Evolutionary conservation across 768 basidiomycete genomes (phyloP).

Genomic region (Kwoniella europaea): DNA sequence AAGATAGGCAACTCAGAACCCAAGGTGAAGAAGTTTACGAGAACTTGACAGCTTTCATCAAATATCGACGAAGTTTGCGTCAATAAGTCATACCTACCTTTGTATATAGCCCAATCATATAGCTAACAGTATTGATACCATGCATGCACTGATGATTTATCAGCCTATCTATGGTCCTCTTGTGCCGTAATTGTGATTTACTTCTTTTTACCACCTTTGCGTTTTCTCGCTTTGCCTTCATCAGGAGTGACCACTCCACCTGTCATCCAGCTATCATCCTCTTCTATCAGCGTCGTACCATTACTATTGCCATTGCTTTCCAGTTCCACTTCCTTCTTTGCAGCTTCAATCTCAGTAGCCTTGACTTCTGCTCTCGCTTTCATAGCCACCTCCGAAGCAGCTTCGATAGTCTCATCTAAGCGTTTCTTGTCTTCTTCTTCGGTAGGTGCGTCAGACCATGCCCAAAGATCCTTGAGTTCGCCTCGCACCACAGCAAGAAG

Average conservation of each 20-base stretch:
- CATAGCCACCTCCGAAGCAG: conserved; percentile 43
- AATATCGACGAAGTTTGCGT: conserved; percentile 56
- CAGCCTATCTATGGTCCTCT: too few species aligned
- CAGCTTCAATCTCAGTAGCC: conserved; percentile 13
- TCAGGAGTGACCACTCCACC: conserved; percentile 22
- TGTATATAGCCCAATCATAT: background rate
- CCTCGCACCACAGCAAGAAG: conserved; percentile 67
- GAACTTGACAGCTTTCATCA: conserved; percentile 60
- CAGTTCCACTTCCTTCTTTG: background rate
- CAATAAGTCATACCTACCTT: conserved; percentile 9
- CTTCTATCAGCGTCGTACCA: conserved; percentile 16
- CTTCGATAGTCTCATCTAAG: conserved; percentile 44
- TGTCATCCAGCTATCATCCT: conserved; percentile 51
- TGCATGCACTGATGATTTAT: conserved; percentile 1
- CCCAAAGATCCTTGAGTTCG: conserved; percentile 73
- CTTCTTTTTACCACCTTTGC: conserved; percentile 30
- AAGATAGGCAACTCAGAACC: conserved; percentile 54
- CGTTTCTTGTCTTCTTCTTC: conserved; percentile 40
- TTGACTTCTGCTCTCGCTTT: conserved; percentile 32
- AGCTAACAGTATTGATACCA: background rate
- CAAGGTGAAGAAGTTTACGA: conserved; percentile 60
- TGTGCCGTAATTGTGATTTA: conserved; percentile 1
- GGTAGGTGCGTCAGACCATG: conserved; percentile 67
- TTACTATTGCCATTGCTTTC: conserved; percentile 18
- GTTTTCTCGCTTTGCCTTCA: conserved; percentile 25